Base-by-base conservation (phyloP, 345 rosid genomes). In the Litchi chinensis region DNA sequence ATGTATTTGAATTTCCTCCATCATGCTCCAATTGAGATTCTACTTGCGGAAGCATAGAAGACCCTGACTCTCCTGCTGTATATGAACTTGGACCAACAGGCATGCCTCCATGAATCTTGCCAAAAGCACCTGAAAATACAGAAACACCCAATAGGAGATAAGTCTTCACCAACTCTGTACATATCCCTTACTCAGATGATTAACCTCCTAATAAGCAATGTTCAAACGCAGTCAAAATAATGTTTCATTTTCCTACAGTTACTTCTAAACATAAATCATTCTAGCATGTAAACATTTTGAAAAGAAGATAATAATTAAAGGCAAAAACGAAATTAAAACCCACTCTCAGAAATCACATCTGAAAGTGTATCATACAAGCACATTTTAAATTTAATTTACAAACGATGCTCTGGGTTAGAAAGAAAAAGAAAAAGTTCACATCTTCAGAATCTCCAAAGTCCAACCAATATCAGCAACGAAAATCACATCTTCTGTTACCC, bases 21-120 rank as follows among this genome's bases (percentile, higher is more conserved):
- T 87, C 91, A 68, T 81, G 85, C 77, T 86, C 91, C 80, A 83
- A 65, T 21, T 82, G 86, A 26, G 79, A 68, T 75, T 85, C 88
- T 21, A 32, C 50, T 0, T 46, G 63, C 4, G 46, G 28, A 65
- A 28, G 63, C 13, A 77, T 77, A 37, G 91, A 70, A 52, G 82
- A 79, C 70, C 86, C 88, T 60, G 73, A 65, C 70, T 91, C 89
- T 69, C 76, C 87, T 9, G 70, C 59, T 11, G 84, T 78, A 77
- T 74, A 80, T 15, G 89, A 81, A 80, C 79, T 82, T 70, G 92
- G 80, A 56, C 81, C 65, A 43, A 57, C 75, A 68, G 88, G 76
- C 77, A 90, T 66, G 28, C 88, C 88, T 50, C 84, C 95, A 83
- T 86, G 90, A 83, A 79, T 80, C 83, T 87, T 88, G 80, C 89